Evolutionary conservation across 2,329 filamentous ascomycete genomes (phyloP), one percentile per base, ranked within the genome.

Genomic region (Colletotrichum echinochloae): DNA sequence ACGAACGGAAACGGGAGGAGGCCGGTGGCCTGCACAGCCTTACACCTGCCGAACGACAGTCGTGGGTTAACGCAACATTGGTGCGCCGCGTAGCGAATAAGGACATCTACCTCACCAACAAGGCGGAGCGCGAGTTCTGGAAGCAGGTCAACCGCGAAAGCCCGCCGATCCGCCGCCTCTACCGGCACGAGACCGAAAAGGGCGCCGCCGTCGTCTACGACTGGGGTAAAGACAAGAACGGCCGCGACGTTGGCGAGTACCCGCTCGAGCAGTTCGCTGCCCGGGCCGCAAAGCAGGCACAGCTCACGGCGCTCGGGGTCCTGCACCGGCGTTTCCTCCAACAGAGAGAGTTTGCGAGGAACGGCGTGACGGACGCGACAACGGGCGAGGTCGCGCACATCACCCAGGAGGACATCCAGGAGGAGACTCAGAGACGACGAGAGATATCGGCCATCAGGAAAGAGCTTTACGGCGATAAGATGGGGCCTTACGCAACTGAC

Each of bases 401-500:
- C 18, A 76, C 80, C 0, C 75, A 79, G 11, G 80, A 83, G 44
- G 85, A 87, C 20, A 74, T 85, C 16, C 76, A 82, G 54, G 76
- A 82, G 52, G 88, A 90, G 76, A 84, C 79, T 71, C 74, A 77
- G 63, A 78, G 87, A 52, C 79, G 88, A 48, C 78, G 78, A 30
- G 84, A 86, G 56, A 90, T 90, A 83, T 84, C 87, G 2, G 74
- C 75, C 3, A 77, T 89, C 49, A 82, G 79, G 66, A 82, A 80
- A 73, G 86, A 89, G 56, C 79, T 90, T 16, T 89, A 89, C 75
- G 87, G 87, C 18, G 78, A 83, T 68, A 83, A 81, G 67, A 80
- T 79, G 57, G 84, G 84, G 11, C 73, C 81, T 76, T 92, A 93
- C 79, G 85, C 88, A 61, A 84, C 87, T 72, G 90, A 95, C 79